Evolutionary conservation across 805 yeast genomes (phyloP).

Genomic region (Candida montana): DNA sequence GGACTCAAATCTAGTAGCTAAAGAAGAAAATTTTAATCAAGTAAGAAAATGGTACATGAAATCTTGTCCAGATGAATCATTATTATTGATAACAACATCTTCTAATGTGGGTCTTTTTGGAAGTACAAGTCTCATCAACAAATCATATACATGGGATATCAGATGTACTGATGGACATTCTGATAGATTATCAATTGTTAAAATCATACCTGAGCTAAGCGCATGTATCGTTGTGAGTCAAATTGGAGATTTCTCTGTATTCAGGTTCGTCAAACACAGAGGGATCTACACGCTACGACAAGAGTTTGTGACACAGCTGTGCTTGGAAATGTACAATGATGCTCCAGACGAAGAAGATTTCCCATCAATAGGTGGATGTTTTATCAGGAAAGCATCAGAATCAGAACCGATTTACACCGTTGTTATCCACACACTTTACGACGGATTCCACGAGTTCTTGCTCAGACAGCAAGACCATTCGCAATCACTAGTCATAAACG

Average conservation of each 20-base stretch:
- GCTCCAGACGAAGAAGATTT: no score
- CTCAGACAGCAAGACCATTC: neutral
- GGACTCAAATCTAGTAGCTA: neutral
- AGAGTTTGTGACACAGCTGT: conserved; percentile 21
- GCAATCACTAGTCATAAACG: neutral
- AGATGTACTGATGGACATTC: no score
- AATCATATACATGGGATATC: no score
- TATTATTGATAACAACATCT: no score
- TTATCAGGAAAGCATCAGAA: neutral
- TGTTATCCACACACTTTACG: neutral
- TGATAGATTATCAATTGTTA: conserved; percentile 27
- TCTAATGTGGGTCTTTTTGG: no score
- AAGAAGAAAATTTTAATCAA: conserved; percentile 18
- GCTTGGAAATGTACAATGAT: no score
- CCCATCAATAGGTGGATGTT: neutral
- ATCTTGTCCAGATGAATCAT: no score
- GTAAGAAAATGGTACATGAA: conserved; percentile 32
- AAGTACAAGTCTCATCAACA: no score
- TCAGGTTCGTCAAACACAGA: conserved; percentile 37
- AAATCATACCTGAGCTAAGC: conserved; percentile 34
- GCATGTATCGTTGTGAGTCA: conserved; percentile 40
- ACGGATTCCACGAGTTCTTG: neutral
- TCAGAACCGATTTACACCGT: neutral
- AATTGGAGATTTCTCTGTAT: conserved; percentile 37
- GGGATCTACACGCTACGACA: conserved; percentile 40